Evolutionary conservation across 2,329 filamentous ascomycete species (phyloP).

Genomic region (Botrytis fragariae): DNA sequence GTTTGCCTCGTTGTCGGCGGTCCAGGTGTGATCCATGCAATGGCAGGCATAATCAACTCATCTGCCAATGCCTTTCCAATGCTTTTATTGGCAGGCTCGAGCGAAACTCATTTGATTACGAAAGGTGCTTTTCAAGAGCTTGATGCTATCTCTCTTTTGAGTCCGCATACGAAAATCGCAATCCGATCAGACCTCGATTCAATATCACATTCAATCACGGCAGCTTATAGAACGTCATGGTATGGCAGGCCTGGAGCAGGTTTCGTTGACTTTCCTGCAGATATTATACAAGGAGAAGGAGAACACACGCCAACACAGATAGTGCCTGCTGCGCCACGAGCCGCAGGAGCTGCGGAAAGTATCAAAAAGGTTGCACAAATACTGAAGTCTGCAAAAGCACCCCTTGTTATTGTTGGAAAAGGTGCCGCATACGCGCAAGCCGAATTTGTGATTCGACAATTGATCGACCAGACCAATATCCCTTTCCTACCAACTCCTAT

Average conservation of each 20-base stretch:
- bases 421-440: slow-evolving; percentile 54
- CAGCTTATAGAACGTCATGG: slow-evolving; percentile 52
- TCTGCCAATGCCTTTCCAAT: slow-evolving; percentile 55
- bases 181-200: slow-evolving; percentile 46
- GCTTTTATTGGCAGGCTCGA: slow-evolving; percentile 53
- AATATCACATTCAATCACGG: slow-evolving; percentile 47
- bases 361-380: slow-evolving; percentile 44
- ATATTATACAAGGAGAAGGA: slow-evolving; percentile 49
- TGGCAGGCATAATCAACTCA: slow-evolving; percentile 54
- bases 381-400: slow-evolving; percentile 49
- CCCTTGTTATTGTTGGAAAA: slow-evolving; percentile 54
- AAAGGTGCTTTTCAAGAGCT: slow-evolving; percentile 58
- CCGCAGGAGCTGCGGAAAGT: slow-evolving; percentile 45
- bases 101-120: slow-evolving; percentile 49
- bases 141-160: slow-evolving; percentile 52
- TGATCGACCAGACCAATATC: slow-evolving; percentile 49
- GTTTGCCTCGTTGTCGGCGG: slow-evolving; percentile 59
- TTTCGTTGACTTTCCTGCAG: slow-evolving; percentile 55
- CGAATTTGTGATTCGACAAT: slow-evolving; percentile 44
- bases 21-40: slow-evolving; percentile 56
- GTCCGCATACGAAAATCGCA: slow-evolving; percentile 52
- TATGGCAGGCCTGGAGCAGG: slow-evolving; percentile 53
- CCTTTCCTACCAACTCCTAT: slow-evolving; percentile 58
- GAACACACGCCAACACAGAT: slow-evolving; percentile 30
- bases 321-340: slow-evolving; percentile 43